A percentile compares a stretch with the other conserved stretches of the same genome.
Conservation (phyloP, 2,329 filamentous ascomycete species). For the Arthroderma uncinatum region DNA sequence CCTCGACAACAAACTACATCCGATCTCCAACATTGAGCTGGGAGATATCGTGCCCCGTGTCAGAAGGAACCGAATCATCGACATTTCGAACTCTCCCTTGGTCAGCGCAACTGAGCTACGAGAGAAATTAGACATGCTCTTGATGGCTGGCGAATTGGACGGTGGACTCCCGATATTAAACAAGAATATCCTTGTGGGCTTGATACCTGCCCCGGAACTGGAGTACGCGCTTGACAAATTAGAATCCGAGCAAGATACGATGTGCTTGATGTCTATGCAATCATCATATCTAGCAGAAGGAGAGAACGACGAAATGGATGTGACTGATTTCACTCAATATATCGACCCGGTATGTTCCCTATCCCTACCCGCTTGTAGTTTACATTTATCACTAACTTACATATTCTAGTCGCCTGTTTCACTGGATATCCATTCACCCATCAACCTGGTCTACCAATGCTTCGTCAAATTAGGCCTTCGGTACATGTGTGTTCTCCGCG, state of each 20-base stretch:
- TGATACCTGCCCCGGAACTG: slow-evolving; percentile 88
- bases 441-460: slow-evolving; percentile 92
- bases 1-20: slow-evolving; percentile 91
- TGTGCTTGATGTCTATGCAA: slow-evolving; percentile 71
- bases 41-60: slow-evolving; percentile 73
- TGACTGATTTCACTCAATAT: slow-evolving; percentile 77
- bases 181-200: slow-evolving; percentile 66
- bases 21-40: slow-evolving; percentile 77
- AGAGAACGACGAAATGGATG: slow-evolving; percentile 46
- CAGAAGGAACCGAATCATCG: slow-evolving; percentile 68
- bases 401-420: slow-evolving; percentile 60
- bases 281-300: slow-evolving; percentile 48
- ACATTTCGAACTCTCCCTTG: slow-evolving; percentile 72
- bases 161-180: slow-evolving; percentile 81
- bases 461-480: slow-evolving; percentile 88
- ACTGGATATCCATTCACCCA: slow-evolving; percentile 76
- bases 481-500: slow-evolving; percentile 78
- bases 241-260: slow-evolving; percentile 54
- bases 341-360: slow-evolving; percentile 67
- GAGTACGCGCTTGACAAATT: slow-evolving; percentile 85
- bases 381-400: slow-evolving; percentile 4
- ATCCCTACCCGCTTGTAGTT: background rate
- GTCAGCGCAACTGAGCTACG: slow-evolving; percentile 68
- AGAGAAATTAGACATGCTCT: slow-evolving; percentile 66
- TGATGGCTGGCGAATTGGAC: slow-evolving; percentile 79